Evolutionary conservation across 2,329 filamentous ascomycete genomes (phyloP), one percentile per base, ranked within the genome.

Genomic region (Plectosphaerella cucumerina): DNA sequence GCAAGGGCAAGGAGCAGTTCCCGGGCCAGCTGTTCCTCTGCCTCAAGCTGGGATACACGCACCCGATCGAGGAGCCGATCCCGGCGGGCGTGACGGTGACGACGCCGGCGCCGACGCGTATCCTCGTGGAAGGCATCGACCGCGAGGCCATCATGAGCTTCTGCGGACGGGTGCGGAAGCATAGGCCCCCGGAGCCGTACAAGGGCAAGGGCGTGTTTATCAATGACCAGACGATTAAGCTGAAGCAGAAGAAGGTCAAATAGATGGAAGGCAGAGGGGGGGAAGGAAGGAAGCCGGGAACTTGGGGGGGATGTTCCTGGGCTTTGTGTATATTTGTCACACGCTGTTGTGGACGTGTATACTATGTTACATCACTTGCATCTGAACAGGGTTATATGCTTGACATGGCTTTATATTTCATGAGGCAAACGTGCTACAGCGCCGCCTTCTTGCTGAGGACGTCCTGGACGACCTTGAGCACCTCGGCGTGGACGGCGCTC

Each of bases 141-240:
- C 91, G 90, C 66, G 86, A 95, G 70, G 80, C 86, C 46, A 84
- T 99, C 56, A 94, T 91, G 80, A 85, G 88, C 52, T 97, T 97
- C 70, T 94, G 94, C 17, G 94, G 94, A 1, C 77, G 86, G 60
- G 95, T 99, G 59, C 80, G 90, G 61, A 81, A 77, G 70, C 97
- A 93, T 93, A 86, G 94, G 66, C 82, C 81, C 58, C 94, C 94
- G 26, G 94, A 99, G 74, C 94, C 94, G 58, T 99, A 99, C 73
- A 99, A 99, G 83, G 94, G 94, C 59, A 97, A 99, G 84, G 94
- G 94, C 62, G 96, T 99, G 61, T 99, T 97, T 68, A 86, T 99
- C 62, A 95, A 97, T 65, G 90, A 92, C 57, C 91, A 99, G 80
- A 97, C 91, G 26, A 97, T 99, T 74, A 96, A 88, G 80, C 71